Base-by-base conservation (phyloP, 2,329 filamentous ascomycete species). In the Beauveria brongniartii region DNA sequence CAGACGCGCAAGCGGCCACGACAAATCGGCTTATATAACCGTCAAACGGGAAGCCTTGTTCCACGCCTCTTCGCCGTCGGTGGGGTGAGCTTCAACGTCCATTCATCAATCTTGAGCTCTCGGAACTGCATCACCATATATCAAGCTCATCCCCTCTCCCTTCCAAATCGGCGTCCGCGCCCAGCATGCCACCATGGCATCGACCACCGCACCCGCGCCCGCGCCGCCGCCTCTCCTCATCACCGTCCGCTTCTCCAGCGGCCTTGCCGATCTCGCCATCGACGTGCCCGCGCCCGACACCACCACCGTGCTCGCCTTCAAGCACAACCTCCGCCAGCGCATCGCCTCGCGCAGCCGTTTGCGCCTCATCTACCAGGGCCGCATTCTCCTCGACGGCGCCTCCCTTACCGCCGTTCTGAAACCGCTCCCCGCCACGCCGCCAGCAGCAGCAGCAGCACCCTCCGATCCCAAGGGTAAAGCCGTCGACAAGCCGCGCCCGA, bases 281-380 rank as follows among this genome's bases (percentile, higher is more conserved):
- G 86, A 91, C 68, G 85, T 97, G 69, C 73, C 84, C 54, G 77
- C 80, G 6, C 90, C 92, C 0, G 74, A 80, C 53, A 79, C 80
- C 37, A 92, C 88, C 12, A 91, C 91, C 47, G 84, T 91, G 59
- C 82, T 91, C 60, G 84, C 88, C 2, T 82, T 97, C 61, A 96
- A 96, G 74, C 87, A 89, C 67, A 81, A 89, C 56, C 90, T 97
- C 70, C 91, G 94, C 66, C 74, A 80, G 9, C 82, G 88, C 51
- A 83, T 97, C 24, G 80, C 87, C 6, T 82, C 86, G 16, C 79
- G 82, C 47, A 86, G 85, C 64, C 88, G 91, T 41, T 83, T 97
- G 37, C 91, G 93, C 63, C 85, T 99, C 65, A 97, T 97, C 72
- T 87, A 96, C 73, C 85, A 90, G 55, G 94, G 94, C 64, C 92